These are phyloP conservation scores for Kuraishia cidri DNA, from an alignment of 805 yeast genomes.

Conservation along the genomic window DNA sequence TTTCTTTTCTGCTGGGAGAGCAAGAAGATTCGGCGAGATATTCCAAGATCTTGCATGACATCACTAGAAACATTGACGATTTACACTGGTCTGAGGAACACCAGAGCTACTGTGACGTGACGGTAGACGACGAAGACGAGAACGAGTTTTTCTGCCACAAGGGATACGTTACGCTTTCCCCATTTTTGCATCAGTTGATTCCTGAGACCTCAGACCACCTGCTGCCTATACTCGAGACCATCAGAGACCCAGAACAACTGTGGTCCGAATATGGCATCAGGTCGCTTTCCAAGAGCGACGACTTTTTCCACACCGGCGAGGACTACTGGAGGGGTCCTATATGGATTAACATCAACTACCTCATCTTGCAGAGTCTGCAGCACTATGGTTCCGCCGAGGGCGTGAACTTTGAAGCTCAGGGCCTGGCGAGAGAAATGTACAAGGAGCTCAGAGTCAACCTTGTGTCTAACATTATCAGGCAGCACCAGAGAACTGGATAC, in stretches of 20 bases:
- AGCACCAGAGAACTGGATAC: constrained; percentile 70
- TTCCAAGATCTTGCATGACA: constrained; percentile 40
- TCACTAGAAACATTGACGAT: constrained; percentile 55
- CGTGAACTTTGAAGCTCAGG: constrained; percentile 18
- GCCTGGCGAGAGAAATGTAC: constrained; percentile 42
- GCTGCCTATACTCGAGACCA: constrained; percentile 39
- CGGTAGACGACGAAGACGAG: constrained; percentile 67
- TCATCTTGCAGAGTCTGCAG: constrained; percentile 61
- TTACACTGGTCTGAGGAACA: constrained; percentile 74
- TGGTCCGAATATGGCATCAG: constrained; percentile 78
- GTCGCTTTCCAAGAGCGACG: constrained; percentile 64
- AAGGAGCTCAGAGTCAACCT: constrained; percentile 52
- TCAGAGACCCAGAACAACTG: constrained; percentile 63
- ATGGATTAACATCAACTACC: constrained; percentile 88
- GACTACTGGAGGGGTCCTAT: constrained; percentile 95
- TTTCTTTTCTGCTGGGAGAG: constrained; percentile 56
- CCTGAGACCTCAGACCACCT: constrained; percentile 38
- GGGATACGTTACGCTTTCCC: constrained; percentile 84
- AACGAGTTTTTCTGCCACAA: constrained; percentile 68
- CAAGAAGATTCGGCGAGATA: constrained; percentile 52
- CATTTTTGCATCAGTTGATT: constrained; percentile 68
- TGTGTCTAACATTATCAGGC: constrained; percentile 56
- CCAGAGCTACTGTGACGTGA: constrained; percentile 71
- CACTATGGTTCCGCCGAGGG: constrained; percentile 36
- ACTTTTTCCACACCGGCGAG: constrained; percentile 66